Evolutionary conservation across 495 filamentous ascomycete genomes (phyloP).

Genomic region (Penicillium malachiteum): DNA sequence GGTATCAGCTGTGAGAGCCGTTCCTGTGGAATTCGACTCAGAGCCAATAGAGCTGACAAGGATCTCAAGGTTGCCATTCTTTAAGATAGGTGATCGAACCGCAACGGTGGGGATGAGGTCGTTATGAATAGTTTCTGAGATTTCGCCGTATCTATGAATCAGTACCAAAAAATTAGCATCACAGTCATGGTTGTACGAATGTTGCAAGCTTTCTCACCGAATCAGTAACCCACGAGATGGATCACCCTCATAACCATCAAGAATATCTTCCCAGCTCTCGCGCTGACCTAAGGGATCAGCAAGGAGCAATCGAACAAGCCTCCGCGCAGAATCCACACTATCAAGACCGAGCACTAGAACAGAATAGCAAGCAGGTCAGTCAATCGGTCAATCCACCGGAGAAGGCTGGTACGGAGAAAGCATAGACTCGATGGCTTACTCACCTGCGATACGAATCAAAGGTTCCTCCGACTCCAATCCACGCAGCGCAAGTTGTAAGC

Average conservation of each 20-base stretch:
- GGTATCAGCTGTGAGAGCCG: constrained; percentile 51
- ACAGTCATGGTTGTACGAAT: no score
- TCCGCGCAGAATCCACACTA: constrained; percentile 47
- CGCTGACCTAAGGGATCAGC: constrained; percentile 71
- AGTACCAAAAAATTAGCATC: no score
- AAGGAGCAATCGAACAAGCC: constrained; percentile 67
- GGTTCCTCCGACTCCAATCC: constrained; percentile 65
- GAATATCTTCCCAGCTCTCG: constrained; percentile 67
- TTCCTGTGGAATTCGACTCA: constrained; percentile 35
- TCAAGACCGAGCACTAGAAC: constrained; percentile 53
- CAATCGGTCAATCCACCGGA: not conserved
- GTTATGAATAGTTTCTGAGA: constrained; percentile 39
- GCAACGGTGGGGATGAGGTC: constrained; percentile 54
- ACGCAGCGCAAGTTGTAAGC: constrained; percentile 75
- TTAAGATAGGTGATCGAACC: constrained; percentile 68
- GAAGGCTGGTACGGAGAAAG: not conserved
- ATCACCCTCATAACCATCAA: constrained; percentile 49
- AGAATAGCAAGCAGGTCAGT: constrained; percentile 1
- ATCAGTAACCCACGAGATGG: constrained; percentile 56
- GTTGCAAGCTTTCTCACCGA: constrained; percentile 38
- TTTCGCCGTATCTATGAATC: constrained; percentile 51
- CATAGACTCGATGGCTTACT: constrained; percentile 10
- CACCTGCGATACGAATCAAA: constrained; percentile 71
- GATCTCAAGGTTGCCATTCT: constrained; percentile 71
- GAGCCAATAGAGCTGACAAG: constrained; percentile 62